Evolutionary conservation across 768 basidiomycete species (phyloP), one percentile per base, ranked within the genome.

Genomic region (Phanerochaete carnosa): DNA sequence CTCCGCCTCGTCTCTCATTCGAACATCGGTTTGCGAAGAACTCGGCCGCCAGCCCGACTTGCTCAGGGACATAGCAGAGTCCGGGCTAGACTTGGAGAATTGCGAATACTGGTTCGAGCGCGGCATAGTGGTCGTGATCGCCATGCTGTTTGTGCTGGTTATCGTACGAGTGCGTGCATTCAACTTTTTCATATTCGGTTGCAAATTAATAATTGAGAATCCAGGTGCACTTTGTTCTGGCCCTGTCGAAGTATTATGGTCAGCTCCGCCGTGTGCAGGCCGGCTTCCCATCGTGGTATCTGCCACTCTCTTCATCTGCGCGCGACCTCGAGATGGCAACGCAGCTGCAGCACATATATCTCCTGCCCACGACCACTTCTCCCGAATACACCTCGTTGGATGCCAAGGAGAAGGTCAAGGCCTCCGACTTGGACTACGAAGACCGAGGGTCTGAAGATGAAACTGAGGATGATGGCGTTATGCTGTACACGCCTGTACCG

Each of bases 101-200:
- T 93, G 92, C 69, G 91, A 93, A 68, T 79, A 81, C 59, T 90
- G 88, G 87, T 80, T 91, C 50, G 89, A 88, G 69, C 79, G 84
- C 43, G 87, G 83, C 8, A 79, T 86, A 32, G 70, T 88, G 60
- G 85, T 77, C 0, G 77, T 83, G 33, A 75, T 90, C 51, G 83
- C 79, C 1, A 70, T 85, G 46, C 80, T 88, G 74, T 77, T 84
- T 47, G 73, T 90, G 35, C 69, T 89, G 62, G 81, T 88, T 58
- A 79, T 89, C 65, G 72, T 90, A 55, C 79, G 89, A 64, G 90
- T 92, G 70, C 72, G 86, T 78, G 19, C 53, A 25, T 30, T 7
- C 33, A 37, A 52, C 23, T 35, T 46, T 33, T 29, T 33, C 46
- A 30, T 9, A 35, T n/a, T 32, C 58, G 56, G 45, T 49, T 55